Percentiles rank a stretch among this genome's conserved stretches.
phyloP scores from a whole-genome alignment of 495 filamentous ascomycete species.

The Penicillium silybi region DNA sequence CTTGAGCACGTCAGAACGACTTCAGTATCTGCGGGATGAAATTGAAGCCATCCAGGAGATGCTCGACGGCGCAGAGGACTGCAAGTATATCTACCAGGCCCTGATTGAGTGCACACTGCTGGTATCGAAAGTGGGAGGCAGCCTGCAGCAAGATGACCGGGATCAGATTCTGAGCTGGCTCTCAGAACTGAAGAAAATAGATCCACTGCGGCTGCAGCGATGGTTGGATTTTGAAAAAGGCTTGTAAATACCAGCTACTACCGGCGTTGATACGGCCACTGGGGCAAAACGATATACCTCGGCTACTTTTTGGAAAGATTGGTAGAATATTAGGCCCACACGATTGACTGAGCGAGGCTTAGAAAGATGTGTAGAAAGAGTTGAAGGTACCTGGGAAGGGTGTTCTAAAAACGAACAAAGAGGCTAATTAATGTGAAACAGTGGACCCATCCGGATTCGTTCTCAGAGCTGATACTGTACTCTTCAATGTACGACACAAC shows the following conservation, averaged over 20 bases:
- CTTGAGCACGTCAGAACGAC: slow-evolving; percentile 56
- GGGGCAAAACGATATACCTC: too few relatives aligned
- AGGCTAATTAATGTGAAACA: neutral
- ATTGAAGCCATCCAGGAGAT: slow-evolving; percentile 68
- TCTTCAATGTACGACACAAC: neutral
- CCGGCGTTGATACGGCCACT: neutral
- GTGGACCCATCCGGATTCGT: neutral
- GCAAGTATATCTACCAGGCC: slow-evolving; percentile 77
- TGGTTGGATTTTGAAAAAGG: slow-evolving; percentile 60
- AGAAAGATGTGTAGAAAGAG: too few relatives aligned
- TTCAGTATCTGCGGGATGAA: slow-evolving; percentile 63
- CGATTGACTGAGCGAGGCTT: too few relatives aligned
- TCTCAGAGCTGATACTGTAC: too few relatives aligned
- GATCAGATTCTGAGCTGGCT: slow-evolving; percentile 56
- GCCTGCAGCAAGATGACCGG: slow-evolving; percentile 33
- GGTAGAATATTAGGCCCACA: too few relatives aligned
- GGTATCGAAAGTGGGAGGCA: slow-evolving; percentile 33
- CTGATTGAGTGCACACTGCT: slow-evolving; percentile 56
- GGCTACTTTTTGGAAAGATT: too few relatives aligned
- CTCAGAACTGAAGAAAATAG: slow-evolving; percentile 56
- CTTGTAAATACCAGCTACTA: slow-evolving; percentile 7
- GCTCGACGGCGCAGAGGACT: slow-evolving; percentile 67
- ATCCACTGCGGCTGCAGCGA: slow-evolving; percentile 65
- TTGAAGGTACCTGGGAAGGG: too few relatives aligned
- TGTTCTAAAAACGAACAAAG: too few relatives aligned